These are phyloP conservation scores for Backusella tuberculispora DNA, from an alignment of 192 early-diverging fungal species.

Conservation along the genomic window DNA sequence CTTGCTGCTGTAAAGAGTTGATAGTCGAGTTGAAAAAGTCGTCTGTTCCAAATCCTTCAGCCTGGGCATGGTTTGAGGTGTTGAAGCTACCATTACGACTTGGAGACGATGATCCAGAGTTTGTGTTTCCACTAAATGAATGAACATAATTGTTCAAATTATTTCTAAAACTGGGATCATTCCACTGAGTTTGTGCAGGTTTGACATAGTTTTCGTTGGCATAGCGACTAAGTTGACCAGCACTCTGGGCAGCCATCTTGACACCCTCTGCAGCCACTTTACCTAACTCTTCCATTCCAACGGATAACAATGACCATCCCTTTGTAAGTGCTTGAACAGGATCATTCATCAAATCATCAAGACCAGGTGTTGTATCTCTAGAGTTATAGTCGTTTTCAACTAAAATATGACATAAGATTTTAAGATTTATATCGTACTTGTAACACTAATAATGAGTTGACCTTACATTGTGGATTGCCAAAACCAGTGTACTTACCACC, in stretches of 20 bases:
- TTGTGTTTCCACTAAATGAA: slow-evolving; percentile 55
- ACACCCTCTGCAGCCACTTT: slow-evolving; percentile 52
- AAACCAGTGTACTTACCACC: slow-evolving; percentile 80
- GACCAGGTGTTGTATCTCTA: slow-evolving; percentile 40
- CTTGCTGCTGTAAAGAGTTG: slow-evolving; percentile 31
- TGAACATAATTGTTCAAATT: slow-evolving; percentile 66
- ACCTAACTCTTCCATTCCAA: slow-evolving; percentile 51
- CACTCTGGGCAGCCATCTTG: slow-evolving; percentile 52
- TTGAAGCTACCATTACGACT: slow-evolving; percentile 23
- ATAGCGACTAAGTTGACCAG: slow-evolving; percentile 43
- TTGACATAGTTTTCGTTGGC: slow-evolving; percentile 70
- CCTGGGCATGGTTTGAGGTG: slow-evolving; percentile 13
- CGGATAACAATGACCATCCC: slow-evolving; percentile 67
- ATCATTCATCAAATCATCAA: slow-evolving; percentile 69
- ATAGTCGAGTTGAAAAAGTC: slow-evolving; percentile 48
- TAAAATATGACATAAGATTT: slow-evolving; percentile 5
- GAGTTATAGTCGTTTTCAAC: slow-evolving; percentile 25
- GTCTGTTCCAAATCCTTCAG: slow-evolving; percentile 18
- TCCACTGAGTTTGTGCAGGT: slow-evolving; percentile 62
- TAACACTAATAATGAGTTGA: neutral
- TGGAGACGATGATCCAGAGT: neutral
- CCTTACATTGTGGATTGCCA: slow-evolving; percentile 58
- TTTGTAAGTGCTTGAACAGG: slow-evolving; percentile 68
- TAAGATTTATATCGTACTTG: neutral
- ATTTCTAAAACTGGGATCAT: slow-evolving; percentile 68